Evolutionary conservation across 2,329 filamentous ascomycete species (phyloP).

Genomic region (Trichophaea hybrida): DNA sequence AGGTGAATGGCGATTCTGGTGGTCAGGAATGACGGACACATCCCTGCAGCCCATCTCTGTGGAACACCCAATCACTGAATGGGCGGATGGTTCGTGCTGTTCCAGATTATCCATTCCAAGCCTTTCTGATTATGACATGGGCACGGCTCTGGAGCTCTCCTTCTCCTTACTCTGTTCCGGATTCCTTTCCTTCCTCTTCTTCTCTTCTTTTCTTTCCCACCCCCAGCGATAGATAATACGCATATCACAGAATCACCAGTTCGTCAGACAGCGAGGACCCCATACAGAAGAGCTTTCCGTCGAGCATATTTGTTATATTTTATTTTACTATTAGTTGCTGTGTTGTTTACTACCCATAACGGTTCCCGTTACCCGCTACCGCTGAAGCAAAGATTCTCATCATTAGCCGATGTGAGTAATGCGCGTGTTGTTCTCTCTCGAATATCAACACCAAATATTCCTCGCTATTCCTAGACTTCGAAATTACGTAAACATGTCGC

Average conservation of each 20-base stretch:
- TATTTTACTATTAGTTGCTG: background rate
- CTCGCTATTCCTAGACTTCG: too few species aligned
- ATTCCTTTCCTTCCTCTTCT: background rate
- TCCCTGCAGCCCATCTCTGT: background rate
- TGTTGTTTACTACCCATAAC: background rate
- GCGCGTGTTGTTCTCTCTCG: background rate
- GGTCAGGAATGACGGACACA: background rate
- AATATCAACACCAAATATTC: background rate
- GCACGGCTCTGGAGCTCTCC: background rate
- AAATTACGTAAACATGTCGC: too few species aligned
- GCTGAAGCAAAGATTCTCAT: background rate
- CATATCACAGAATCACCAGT: background rate
- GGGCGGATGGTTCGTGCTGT: background rate
- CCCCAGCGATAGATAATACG: background rate
- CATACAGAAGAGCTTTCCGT: background rate
- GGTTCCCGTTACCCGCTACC: background rate
- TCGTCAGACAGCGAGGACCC: conserved; percentile 3
- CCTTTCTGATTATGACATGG: conserved; percentile 1
- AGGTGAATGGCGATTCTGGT: background rate
- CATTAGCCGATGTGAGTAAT: conserved; percentile 3
- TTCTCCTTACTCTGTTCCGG: background rate
- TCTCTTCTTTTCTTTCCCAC: background rate
- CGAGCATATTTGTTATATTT: conserved; percentile 3
- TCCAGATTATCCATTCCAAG: background rate
- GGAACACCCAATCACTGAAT: background rate